These are phyloP conservation scores for Prunus armeniaca DNA, from an alignment of 306 rosid genomes.

Conservation along the genomic window DNA sequence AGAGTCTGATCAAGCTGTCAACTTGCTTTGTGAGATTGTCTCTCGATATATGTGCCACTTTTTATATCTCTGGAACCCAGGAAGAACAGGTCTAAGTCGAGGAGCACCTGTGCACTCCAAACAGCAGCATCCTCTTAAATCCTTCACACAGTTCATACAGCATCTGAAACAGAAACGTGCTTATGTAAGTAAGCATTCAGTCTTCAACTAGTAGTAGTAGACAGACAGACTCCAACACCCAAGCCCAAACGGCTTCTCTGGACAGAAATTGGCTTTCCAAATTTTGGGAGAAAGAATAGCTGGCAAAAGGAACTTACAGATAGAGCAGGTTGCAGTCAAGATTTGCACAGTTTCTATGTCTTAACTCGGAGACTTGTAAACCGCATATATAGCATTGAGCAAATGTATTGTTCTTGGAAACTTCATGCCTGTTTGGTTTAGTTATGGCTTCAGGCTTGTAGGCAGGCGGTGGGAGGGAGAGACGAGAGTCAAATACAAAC, in stretches of 20 bases:
- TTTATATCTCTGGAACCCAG: slow-evolving; percentile 58
- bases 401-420: slow-evolving; percentile 44
- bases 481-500: slow-evolving; percentile 91
- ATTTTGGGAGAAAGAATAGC: not conserved
- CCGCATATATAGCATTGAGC: slow-evolving; percentile 71
- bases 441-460: slow-evolving; percentile 39
- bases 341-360: slow-evolving; percentile 94
- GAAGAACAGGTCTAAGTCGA: slow-evolving; percentile 76
- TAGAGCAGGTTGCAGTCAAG: slow-evolving; percentile 87
- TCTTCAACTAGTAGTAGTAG: not conserved
- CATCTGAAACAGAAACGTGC: slow-evolving; percentile 51
- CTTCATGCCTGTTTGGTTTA: slow-evolving; percentile 30
- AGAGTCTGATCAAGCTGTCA: slow-evolving; percentile 25
- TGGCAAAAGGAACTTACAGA: slow-evolving; percentile 52
- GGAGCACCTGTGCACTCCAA: slow-evolving; percentile 67
- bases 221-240: not conserved
- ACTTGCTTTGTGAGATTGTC: slow-evolving; percentile 30
- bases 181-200: not conserved
- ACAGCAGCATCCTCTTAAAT: slow-evolving; percentile 77
- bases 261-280: no score
- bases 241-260: not conserved
- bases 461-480: slow-evolving; percentile 74
- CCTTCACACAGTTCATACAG: slow-evolving; percentile 59
- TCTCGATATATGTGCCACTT: slow-evolving; percentile 88
- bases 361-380: slow-evolving; percentile 59